Evolutionary conservation across 1,284 basidiomycete species (phyloP).

Genomic region (Ganoderma leucocontextum): DNA sequence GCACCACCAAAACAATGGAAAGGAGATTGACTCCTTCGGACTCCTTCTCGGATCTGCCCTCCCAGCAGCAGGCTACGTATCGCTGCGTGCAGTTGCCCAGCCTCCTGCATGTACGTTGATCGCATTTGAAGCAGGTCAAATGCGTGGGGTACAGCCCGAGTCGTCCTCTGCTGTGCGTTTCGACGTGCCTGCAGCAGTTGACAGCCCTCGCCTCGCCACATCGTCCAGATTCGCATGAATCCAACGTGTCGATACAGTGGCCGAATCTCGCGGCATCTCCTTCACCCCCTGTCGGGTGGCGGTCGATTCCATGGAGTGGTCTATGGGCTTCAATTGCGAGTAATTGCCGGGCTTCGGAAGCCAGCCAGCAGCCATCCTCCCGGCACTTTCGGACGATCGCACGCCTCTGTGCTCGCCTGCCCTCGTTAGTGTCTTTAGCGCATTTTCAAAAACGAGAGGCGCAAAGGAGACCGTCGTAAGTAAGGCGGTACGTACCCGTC

Average conservation of each 20-base stretch:
- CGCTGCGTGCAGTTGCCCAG: background rate
- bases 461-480: background rate
- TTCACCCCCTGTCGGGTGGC: background rate
- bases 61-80: background rate
- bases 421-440: background rate
- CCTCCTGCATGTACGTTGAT: background rate
- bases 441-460: background rate
- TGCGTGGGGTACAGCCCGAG: background rate
- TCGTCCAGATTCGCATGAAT: background rate
- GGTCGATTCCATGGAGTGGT: background rate
- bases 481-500: conserved; percentile 5
- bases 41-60: background rate
- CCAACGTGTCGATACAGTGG: background rate
- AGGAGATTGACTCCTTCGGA: background rate
- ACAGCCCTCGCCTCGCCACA: background rate
- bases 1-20: background rate
- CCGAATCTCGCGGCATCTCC: background rate
- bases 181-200: background rate
- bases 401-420: background rate
- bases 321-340: background rate
- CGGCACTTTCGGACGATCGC: conserved; percentile 5
- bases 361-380: background rate
- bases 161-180: background rate
- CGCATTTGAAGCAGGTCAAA: background rate
- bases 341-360: background rate